Base-by-base conservation (phyloP, 768 basidiomycete genomes). In the Leccinum obscurum region DNA sequence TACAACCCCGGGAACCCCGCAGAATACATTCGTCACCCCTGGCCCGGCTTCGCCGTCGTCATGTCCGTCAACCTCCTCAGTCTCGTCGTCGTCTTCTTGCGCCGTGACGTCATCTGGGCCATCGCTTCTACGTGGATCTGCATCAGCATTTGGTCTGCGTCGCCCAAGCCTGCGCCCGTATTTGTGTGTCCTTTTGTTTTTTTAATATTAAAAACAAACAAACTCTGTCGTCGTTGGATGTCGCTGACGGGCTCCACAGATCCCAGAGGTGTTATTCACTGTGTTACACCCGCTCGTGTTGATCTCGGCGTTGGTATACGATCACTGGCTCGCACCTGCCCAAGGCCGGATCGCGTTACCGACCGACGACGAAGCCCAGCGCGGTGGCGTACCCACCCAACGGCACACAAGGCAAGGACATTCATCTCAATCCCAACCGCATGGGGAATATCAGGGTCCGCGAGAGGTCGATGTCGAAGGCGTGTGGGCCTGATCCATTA, bases 121-220 rank as follows among this genome's bases (percentile, higher is more conserved):
- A 77, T 87, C 14, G 87, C 87, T 1, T 86, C 89, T 0, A 86
- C 84, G 0, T 93, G 90, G 90, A 80, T 89, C 22, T 85, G 85
- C 60, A 77, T 86, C 22, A 84, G 85, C 64, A 75, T 92, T 5
- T 90, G 87, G 86, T 71, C 74, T 24, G 75, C 78, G 4, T 68
- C 77, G 28, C 88, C 87, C 0, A 91, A 91, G 62, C 85, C 89
- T 0, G 77, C 78, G 7, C 78, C 83, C 3, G 84, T 93, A 14
- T 83, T 83, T 64, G 88, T 90, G 63, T 22, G 88, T 79, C 30
- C 7, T 26, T 26, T 13, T 30, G 10, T 15, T 7, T 4, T 15
- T 8, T 15, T 6, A 35, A 35, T 34, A 24, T 48, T 48, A 17
- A 41, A 41, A 41, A 9, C 8, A n/a, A 41, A 5, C 9, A 17